Evolutionary conservation across 768 basidiomycete species (phyloP), one percentile per base, ranked within the genome.

Genomic region (Tricholoma flavovirens): DNA sequence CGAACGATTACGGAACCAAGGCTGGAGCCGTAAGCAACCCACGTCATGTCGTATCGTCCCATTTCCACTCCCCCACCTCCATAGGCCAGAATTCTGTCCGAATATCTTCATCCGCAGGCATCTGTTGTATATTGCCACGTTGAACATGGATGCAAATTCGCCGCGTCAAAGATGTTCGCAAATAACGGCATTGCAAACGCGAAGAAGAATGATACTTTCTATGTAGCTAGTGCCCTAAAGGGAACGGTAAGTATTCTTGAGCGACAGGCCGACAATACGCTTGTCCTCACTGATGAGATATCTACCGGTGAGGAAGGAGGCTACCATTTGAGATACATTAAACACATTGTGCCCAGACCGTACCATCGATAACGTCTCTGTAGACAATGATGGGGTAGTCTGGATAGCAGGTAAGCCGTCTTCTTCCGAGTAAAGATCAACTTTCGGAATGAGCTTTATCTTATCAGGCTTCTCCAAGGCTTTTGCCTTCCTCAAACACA

Each of bases 81-180:
- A 17, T 51, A 17, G 46, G 17, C 56, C 66, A 66, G 59, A 46
- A 11, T 63, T 62, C 1, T 15, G 24, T 30, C 24, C 67, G 11
- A 49, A 62, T 30, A 49, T 71, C 0, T 33, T 79, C 1, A 69
- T 76, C 19, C 65, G 36, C 64, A 64, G 2, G 73, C 80, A 40
- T 82, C 81, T 6, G 76, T 91, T 8, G 83, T 81, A 7, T 87
- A 83, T 66, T 90, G 89, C 64, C 75, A 87, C 56, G 66, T 76
- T 29, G 73, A 81, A 43, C 60, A 71, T 15, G 84, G 84, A 2
- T 91, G 88, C 68, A 85, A 83, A 60, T 66, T 78, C 50, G 87
- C 81, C 1, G 75, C 79, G 14, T 64, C 67, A 24, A 73, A 76
- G n/a, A 66, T 88, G 54, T 72, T 67, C 48, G 75, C 71, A 50